Evolutionary conservation across 371 early-diverging fungal species (phyloP).

Genomic region (Nematocida ausubeli): DNA sequence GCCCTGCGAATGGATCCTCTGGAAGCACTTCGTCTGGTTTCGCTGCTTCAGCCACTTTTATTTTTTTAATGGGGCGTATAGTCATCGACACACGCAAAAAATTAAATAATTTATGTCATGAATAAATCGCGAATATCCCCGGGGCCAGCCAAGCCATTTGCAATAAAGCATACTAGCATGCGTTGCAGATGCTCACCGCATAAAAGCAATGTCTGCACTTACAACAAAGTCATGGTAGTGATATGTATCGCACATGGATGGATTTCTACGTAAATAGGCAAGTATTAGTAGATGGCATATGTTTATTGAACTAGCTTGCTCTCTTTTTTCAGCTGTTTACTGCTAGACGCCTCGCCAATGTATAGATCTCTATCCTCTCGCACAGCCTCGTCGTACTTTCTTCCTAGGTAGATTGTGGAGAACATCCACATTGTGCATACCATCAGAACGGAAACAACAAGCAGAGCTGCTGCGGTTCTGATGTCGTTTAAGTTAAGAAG

Average conservation of each 20-base stretch:
- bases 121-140: no score
- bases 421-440: constrained; percentile 62
- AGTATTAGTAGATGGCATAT: no score
- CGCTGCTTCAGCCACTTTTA: constrained; percentile 8
- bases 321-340: neutral
- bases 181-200: neutral
- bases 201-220: no score
- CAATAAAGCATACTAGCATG: neutral
- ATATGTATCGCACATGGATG: no score
- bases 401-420: constrained; percentile 62
- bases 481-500: constrained; percentile 60
- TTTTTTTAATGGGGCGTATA: constrained; percentile 50
- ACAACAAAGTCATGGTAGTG: no score
- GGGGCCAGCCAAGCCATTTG: neutral
- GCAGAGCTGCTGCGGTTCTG: constrained; percentile 56
- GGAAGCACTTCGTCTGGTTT: neutral
- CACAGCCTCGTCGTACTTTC: constrained; percentile 60
- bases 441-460: constrained; percentile 25
- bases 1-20: constrained; percentile 1
- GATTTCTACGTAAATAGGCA: no score
- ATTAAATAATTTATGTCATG: neutral
- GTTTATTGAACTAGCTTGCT: constrained; percentile 18
- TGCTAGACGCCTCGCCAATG: constrained; percentile 33
- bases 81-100: neutral
- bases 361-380: constrained; percentile 59